These are phyloP conservation scores for Mycosphaerelloides madeirae DNA, from an alignment of 2,329 filamentous ascomycete species.

Conservation along the genomic window DNA sequence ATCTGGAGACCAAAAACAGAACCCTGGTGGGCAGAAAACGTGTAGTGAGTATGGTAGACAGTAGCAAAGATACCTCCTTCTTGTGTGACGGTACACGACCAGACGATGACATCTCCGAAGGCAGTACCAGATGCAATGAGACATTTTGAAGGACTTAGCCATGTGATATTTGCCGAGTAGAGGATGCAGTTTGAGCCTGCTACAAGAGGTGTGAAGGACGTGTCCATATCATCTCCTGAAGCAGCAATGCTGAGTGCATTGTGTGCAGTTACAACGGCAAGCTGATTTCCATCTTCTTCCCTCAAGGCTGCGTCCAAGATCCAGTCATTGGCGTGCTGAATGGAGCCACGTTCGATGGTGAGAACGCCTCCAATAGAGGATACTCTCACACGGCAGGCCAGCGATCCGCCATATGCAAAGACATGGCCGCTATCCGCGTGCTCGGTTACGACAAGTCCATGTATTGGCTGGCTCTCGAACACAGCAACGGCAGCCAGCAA, in stretches of 20 bases:
- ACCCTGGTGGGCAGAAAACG: slow-evolving; percentile 72
- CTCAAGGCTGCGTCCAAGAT: slow-evolving; percentile 63
- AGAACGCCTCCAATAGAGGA: slow-evolving; percentile 1
- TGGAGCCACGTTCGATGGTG: slow-evolving; percentile 34
- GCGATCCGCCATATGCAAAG: slow-evolving; percentile 64
- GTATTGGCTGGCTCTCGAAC: slow-evolving; percentile 66
- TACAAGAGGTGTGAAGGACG: slow-evolving; percentile 33
- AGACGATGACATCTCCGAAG: slow-evolving; percentile 89
- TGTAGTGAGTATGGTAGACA: slow-evolving; percentile 46
- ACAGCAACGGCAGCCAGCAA: slow-evolving; percentile 41
- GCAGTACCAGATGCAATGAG: slow-evolving; percentile 85
- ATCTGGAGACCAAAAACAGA: slow-evolving; percentile 89
- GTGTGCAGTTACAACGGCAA: slow-evolving; percentile 73
- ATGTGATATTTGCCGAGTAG: slow-evolving; percentile 73
- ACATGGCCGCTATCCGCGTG: slow-evolving; percentile 29
- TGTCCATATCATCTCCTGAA: neutral
- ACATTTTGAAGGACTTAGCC: slow-evolving; percentile 55
- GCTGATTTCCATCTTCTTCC: neutral
- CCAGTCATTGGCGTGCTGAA: slow-evolving; percentile 64
- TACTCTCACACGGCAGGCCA: slow-evolving; percentile 8
- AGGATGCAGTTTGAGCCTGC: slow-evolving; percentile 76
- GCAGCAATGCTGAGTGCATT: slow-evolving; percentile 61
- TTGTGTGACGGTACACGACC: slow-evolving; percentile 56
- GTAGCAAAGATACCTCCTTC: slow-evolving; percentile 14
- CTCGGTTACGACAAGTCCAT: slow-evolving; percentile 58